These are phyloP conservation scores for Alternaria incomplexa DNA, from an alignment of 2,329 filamentous ascomycete genomes.

Conservation along the genomic window DNA sequence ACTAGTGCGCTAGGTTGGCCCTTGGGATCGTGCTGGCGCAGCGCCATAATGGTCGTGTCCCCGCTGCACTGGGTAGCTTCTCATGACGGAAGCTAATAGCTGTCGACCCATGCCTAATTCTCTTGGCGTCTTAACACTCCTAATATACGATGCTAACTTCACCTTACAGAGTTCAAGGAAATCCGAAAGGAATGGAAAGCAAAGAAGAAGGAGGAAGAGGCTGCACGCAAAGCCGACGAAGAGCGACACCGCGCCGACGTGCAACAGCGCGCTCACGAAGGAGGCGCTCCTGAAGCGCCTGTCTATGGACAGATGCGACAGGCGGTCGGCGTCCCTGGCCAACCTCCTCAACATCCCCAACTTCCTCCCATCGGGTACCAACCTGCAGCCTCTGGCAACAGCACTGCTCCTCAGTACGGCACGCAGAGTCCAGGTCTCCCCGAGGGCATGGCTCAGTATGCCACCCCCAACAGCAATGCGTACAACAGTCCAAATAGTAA, in stretches of 20 bases:
- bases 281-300: conserved; percentile 56
- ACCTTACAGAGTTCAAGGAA: conserved; percentile 87
- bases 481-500: conserved; percentile 53
- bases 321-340: conserved; percentile 53
- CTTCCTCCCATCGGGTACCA: conserved; percentile 60
- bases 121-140: conserved; percentile 41
- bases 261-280: conserved; percentile 57
- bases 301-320: conserved; percentile 54
- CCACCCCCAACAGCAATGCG: conserved; percentile 48
- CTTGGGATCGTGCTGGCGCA: conserved; percentile 52
- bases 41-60: conserved; percentile 58
- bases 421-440: conserved; percentile 54
- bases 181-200: conserved; percentile 99
- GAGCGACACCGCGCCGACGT: conserved; percentile 77
- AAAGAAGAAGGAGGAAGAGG: conserved; percentile 98
- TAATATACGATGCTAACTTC: conserved; percentile 47
- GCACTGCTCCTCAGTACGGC: conserved; percentile 54
- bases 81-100: conserved; percentile 54
- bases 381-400: conserved; percentile 52
- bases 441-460: conserved; percentile 59
- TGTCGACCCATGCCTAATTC: conserved; percentile 45
- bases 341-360: conserved; percentile 55
- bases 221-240: conserved; percentile 85
- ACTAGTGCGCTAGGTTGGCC: conserved; percentile 41
- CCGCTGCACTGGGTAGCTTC: conserved; percentile 57